Evolutionary conservation across 106 monocot genomes (phyloP), one percentile per base, ranked within the genome.

Genomic region (Ottelia alismoides): DNA sequence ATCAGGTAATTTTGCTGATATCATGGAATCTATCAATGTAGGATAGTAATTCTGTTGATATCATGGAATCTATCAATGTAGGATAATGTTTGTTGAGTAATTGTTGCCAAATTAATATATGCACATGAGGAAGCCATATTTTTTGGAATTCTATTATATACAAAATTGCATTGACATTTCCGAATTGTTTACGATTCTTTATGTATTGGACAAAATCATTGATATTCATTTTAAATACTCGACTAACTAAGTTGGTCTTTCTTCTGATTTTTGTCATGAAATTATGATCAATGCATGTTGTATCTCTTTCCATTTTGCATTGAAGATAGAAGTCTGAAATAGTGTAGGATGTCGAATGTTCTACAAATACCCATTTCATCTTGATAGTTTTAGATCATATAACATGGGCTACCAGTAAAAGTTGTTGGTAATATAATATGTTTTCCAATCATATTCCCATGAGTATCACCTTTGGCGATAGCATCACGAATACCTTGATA

Each of bases 321-420:
- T 72, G 56, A 63, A 64, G 5, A 49, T 52, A 44, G 64, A 71
- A 10, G 70, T 64, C 22, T 63, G 31, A 49, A 71, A 70, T 0
- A 55, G 59, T 51, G 65, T 45, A 12, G 57, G 72, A 18, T 22
- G 21, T n/a, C 57, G 52, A 20, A 25, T 45, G 17, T 43, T 7
- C 25, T 11, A 58, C 50, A 52, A 7, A 72, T 65, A n/a, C 52
- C 65, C 65, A 72, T 58, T 22, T 43, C 65, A 65, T 72, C 72
- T 29, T 72, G 32, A 35, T 72, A 65, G 21, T 65, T 65, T 58
- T 72, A 65, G 1, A 51, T 19, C 48, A 49, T 65, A 40, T 62
- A 56, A 53, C 62, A 25, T 0, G 61, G 62, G 25, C 65, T 21
- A 27, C 58, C 58, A 20, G 20, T 45, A 10, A 65, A 58, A 4